phyloP scores from a whole-genome alignment of 1,284 basidiomycete species.

The Schizophyllum commune region DNA sequence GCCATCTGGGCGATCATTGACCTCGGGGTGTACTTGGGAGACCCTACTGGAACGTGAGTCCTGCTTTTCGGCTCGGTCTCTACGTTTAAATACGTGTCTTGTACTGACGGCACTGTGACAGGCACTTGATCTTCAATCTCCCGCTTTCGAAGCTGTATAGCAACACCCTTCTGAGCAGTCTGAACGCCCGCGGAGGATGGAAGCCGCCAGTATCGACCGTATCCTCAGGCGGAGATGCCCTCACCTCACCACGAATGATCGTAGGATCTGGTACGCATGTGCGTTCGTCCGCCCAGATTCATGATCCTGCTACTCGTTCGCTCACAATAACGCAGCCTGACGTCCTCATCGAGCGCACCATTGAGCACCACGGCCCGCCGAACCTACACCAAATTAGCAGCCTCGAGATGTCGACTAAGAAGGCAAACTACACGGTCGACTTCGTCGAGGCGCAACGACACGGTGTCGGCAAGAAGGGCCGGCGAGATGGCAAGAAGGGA shows the following conservation, averaged over 20 bases:
- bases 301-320: background rate
- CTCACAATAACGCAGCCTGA: background rate
- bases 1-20: constrained; percentile 19
- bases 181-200: constrained; percentile 21
- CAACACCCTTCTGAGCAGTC: constrained; percentile 24
- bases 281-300: background rate
- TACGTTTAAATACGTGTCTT: too few relatives aligned
- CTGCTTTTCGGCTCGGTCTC: too few relatives aligned
- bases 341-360: background rate
- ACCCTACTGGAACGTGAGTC: background rate
- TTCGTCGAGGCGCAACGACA: background rate
- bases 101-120: background rate
- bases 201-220: background rate
- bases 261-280: background rate
- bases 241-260: background rate
- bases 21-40: constrained; percentile 16
- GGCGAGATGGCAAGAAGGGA: background rate
- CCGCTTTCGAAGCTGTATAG: constrained; percentile 22
- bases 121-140: constrained; percentile 12
- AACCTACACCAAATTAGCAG: background rate
- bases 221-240: background rate
- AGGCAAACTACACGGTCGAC: background rate
- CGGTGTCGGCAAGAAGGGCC: background rate
- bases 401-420: background rate
- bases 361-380: background rate